Base-by-base conservation (phyloP, 148 eudicot species). In the Pharnaceum exiguum region DNA sequence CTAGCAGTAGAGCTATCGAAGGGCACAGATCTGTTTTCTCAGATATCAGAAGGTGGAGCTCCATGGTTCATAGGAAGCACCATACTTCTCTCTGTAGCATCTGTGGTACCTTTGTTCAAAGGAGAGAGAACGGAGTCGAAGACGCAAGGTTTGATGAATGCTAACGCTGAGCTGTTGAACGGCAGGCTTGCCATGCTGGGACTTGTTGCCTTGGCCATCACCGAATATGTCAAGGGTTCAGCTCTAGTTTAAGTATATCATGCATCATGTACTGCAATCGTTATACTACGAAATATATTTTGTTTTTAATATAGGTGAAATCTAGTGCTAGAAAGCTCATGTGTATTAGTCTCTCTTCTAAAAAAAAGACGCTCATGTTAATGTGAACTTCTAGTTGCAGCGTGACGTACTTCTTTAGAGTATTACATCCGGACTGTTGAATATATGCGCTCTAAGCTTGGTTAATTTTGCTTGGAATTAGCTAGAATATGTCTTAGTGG, bases 141-240 rank as follows among this genome's bases (percentile, higher is more conserved):
- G 25, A 62, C 78, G 0, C 52, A 56, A 0, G 85, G 75, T 7
- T 1, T 90, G 0, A 80, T 87, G 85, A 84, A 63, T 2, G 60
- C 97, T 0, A 76, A 90, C 29, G 95, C 97, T 1, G 93, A 87
- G 71, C 18, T 90, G 1, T 82, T 78, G 89, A 90, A 90, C 53
- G 97, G 97, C 1, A 78, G 97, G 57, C 13, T 77, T 11, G 95
- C 97, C 22, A 90, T 90, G 97, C 37, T 84, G 44, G 97, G 97
- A 3, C 73, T 87, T 28, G 75, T 90, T 43, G 91, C 91, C 17
- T 65, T 90, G 78, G 97, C 95, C 3, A 47, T 90, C 55, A 86
- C 95, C 8, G 95, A 86, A 62, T 82, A 17, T 25, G 74, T 79
- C 0, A 84, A 62, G 18, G 97, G 97, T 0, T 68, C 82, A 3